Conservation (phyloP, 768 basidiomycete genomes). For the Calvatia gigantea region DNA sequence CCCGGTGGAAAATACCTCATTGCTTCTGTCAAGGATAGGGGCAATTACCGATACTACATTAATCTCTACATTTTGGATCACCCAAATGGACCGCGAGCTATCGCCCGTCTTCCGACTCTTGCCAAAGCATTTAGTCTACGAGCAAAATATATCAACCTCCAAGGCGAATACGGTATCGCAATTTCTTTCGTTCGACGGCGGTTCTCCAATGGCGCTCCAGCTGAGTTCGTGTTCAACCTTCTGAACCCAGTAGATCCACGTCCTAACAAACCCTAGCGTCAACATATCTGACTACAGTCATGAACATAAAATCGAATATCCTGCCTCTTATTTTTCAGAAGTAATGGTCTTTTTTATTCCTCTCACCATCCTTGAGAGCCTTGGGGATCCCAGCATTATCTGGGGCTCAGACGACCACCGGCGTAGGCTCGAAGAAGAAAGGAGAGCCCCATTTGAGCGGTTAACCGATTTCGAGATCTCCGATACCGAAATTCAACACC, state of each 20-base stretch:
- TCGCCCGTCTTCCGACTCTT: conserved; percentile 47
- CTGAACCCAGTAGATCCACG: background rate
- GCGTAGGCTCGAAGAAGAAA: conserved; percentile 28
- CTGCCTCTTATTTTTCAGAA: conserved; percentile 40
- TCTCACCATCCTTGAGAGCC: conserved; percentile 37
- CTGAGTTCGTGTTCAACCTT: conserved; percentile 16
- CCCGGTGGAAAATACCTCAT: conserved; percentile 69
- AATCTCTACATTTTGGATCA: conserved; percentile 57
- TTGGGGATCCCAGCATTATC: conserved; percentile 26
- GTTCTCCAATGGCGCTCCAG: conserved; percentile 23
- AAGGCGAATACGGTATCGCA: conserved; percentile 45
- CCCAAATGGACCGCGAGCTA: conserved; percentile 36
- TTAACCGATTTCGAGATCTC: conserved; percentile 38
- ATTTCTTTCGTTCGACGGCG: conserved; percentile 48
- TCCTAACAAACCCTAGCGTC: conserved; percentile 22
- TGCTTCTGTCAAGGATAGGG: conserved; percentile 49
- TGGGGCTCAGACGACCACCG: conserved; percentile 37
- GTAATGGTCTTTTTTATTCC: conserved; percentile 39
- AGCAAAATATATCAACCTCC: conserved; percentile 55
- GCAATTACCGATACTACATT: conserved; percentile 44
- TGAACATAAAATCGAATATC: conserved; percentile 35
- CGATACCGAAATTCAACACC: conserved; percentile 27
- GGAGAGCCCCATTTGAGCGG: conserved; percentile 36
- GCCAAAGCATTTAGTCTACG: conserved; percentile 54
- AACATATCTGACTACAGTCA: conserved; percentile 35